Evolutionary conservation across 352 stramenopile genomes (phyloP).

Genomic region (Pythium rhizo-oryzae): DNA sequence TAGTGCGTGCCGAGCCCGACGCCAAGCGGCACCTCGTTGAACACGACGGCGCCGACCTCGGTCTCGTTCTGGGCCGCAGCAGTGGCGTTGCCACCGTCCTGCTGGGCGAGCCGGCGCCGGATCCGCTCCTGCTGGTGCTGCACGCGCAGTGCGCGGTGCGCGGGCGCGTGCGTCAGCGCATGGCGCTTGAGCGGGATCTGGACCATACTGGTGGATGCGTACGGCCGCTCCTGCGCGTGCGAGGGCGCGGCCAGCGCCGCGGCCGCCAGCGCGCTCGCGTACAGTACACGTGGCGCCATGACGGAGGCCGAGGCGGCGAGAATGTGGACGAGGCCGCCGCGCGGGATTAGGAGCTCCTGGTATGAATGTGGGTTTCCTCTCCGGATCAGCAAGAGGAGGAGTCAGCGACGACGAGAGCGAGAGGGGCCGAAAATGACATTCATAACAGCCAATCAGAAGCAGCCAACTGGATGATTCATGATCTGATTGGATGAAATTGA

Average conservation of each 20-base stretch:
- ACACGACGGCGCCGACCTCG: constrained; percentile 40
- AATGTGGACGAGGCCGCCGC: not conserved
- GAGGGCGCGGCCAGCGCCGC: not conserved
- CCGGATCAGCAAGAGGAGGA: no score
- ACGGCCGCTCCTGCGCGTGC: constrained; percentile 7
- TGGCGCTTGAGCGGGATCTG: constrained; percentile 34
- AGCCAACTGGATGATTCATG: not conserved
- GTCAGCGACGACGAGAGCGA: constrained; percentile 8
- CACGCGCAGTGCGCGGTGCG: constrained; percentile 25
- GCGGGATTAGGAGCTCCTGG: not conserved
- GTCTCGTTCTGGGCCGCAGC: constrained; percentile 4
- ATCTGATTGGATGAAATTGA: constrained; percentile 26
- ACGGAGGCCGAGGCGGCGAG: not conserved
- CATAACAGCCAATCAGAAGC: constrained; percentile 16
- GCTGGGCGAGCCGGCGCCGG: constrained; percentile 40
- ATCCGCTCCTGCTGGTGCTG: constrained; percentile 53
- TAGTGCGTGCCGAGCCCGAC: constrained; percentile 84
- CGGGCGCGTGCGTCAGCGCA: not conserved
- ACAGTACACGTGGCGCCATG: not conserved
- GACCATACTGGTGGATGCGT: constrained; percentile 20
- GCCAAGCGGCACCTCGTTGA: constrained; percentile 65
- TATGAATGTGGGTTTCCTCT: constrained; percentile 19
- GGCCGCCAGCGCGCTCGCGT: not conserved
- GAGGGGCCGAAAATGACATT: not conserved
- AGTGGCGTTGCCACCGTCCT: constrained; percentile 8